phyloP scores from a whole-genome alignment of 306 rosid species.

The Psophocarpus tetragonolobus region DNA sequence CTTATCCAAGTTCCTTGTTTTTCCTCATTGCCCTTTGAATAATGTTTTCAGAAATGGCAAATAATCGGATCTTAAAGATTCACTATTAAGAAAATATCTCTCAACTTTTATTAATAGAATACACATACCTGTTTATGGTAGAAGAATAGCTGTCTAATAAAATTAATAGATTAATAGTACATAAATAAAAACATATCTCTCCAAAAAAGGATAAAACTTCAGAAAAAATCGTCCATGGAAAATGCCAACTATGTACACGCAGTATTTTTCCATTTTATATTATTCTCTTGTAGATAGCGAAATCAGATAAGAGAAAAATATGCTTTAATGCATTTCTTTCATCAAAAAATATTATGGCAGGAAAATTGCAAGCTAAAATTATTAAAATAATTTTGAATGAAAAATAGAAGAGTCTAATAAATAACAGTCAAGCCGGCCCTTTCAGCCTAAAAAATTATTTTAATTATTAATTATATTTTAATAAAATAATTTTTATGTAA shows the following conservation, averaged over 20 bases:
- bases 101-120: conserved; percentile 27
- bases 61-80: conserved; percentile 26
- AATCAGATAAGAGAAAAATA: not conserved
- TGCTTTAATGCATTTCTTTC: not conserved
- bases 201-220: conserved; percentile 2
- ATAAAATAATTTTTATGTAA: no score
- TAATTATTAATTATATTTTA: no score
- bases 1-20: conserved; percentile 1
- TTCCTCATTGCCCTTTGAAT: not conserved
- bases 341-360: not conserved
- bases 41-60: not conserved
- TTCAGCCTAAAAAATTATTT: no score
- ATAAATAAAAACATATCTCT: conserved; percentile 24
- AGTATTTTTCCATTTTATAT: not conserved
- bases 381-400: not conserved
- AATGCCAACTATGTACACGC: not conserved
- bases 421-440: no score
- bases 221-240: not conserved
- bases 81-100: conserved; percentile 15
- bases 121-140: not conserved
- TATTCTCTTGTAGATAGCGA: not conserved
- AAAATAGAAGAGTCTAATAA: not conserved
- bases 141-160: not conserved
- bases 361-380: not conserved
- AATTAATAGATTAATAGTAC: not conserved